Evolutionary conservation across 2,329 filamentous ascomycete species (phyloP).

Genomic region (Tothia fuscella): DNA sequence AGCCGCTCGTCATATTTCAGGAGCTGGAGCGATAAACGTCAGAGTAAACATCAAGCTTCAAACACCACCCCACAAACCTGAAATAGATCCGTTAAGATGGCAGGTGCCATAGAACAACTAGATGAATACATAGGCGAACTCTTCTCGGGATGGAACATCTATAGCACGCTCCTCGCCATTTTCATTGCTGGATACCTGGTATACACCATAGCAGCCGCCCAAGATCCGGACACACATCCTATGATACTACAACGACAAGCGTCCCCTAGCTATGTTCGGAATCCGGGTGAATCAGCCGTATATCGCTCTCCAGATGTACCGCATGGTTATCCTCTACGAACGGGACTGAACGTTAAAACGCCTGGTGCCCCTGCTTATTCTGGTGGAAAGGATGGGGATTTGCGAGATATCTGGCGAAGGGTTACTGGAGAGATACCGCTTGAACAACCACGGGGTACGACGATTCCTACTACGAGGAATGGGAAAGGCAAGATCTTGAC

Average conservation of each 20-base stretch:
- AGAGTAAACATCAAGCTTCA: too few relatives aligned
- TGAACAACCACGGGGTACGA: constrained; percentile 47
- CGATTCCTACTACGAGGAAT: constrained; percentile 15
- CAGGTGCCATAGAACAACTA: constrained; percentile 25
- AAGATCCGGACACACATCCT: constrained; percentile 84
- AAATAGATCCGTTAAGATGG: constrained; percentile 4
- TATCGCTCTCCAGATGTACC: constrained; percentile 78
- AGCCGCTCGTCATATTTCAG: too few relatives aligned
- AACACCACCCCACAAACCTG: too few relatives aligned
- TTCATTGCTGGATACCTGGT: constrained; percentile 54
- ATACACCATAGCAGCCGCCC: constrained; percentile 57
- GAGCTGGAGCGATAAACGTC: too few relatives aligned
- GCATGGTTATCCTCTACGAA: constrained; percentile 49
- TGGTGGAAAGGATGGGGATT: constrained; percentile 71
- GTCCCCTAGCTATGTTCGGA: constrained; percentile 62
- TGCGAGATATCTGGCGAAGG: constrained; percentile 81
- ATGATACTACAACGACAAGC: constrained; percentile 81
- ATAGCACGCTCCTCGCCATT: constrained; percentile 61
- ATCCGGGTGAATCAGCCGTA: constrained; percentile 72
- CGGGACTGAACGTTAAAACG: constrained; percentile 59
- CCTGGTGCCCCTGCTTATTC: constrained; percentile 71
- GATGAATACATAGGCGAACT: constrained; percentile 59
- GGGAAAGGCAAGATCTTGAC: constrained; percentile 57
- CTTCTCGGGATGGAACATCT: constrained; percentile 69
- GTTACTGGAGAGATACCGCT: constrained; percentile 53